A percentile compares a stretch with the other conserved stretches of the same genome.
phyloP scores from a whole-genome alignment of 805 yeast genomes.

The Lachancea thermotolerans region DNA sequence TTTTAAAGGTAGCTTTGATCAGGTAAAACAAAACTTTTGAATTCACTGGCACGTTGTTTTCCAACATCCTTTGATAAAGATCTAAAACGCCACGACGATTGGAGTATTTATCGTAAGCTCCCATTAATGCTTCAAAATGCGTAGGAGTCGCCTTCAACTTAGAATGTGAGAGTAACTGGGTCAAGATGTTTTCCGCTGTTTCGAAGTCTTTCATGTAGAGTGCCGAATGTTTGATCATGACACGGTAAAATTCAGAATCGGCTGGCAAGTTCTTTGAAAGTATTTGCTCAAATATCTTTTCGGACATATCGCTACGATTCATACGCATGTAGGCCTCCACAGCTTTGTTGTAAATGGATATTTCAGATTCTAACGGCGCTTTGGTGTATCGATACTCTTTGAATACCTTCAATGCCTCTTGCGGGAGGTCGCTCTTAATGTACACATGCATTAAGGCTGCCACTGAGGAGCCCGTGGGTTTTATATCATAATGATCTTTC shows the following conservation, averaged over 20 bases:
- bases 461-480: constrained; percentile 22
- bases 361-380: constrained; percentile 3
- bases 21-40: constrained; percentile 27
- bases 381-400: constrained; percentile 12
- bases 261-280: constrained; percentile 8
- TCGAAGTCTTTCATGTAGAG: constrained; percentile 14
- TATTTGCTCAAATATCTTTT: constrained; percentile 14
- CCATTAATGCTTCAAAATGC: constrained; percentile 31
- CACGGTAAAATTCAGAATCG: constrained; percentile 22
- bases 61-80: constrained; percentile 25
- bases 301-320: constrained; percentile 14
- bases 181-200: constrained; percentile 18
- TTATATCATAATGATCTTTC: constrained; percentile 25
- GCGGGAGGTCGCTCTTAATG: constrained; percentile 17
- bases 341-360: constrained; percentile 20
- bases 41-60: constrained; percentile 18
- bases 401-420: constrained; percentile 18
- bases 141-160: constrained; percentile 13
- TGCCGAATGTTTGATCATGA: constrained; percentile 17
- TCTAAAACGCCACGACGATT: constrained; percentile 25
- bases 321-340: constrained; percentile 19
- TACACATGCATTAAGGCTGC: constrained; percentile 26
- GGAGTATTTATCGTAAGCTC: constrained; percentile 22
- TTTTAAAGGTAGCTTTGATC: constrained; percentile 28
- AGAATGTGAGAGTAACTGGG: constrained; percentile 15